A percentile compares a stretch with the other conserved stretches of the same genome.
Conservation (phyloP, 2,329 filamentous ascomycete genomes). For the Kalmusia sp. region DNA sequence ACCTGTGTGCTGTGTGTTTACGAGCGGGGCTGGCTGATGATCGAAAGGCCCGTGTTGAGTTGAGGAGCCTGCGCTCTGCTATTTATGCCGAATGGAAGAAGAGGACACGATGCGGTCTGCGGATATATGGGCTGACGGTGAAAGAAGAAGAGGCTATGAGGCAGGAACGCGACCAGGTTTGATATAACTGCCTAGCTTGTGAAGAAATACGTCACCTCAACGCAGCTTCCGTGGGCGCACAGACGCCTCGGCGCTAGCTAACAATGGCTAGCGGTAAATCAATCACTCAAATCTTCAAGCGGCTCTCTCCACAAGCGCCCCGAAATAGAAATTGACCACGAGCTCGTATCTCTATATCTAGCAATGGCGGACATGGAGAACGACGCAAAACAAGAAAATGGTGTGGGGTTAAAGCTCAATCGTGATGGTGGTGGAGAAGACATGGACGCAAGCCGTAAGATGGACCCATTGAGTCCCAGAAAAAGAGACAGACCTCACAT, state of each 20-base stretch:
- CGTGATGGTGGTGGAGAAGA: conserved; percentile 26
- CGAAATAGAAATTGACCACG: conserved; percentile 16
- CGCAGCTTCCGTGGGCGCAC: conserved; percentile 21
- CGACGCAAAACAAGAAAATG: neutral
- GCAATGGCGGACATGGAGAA: conserved; percentile 10
- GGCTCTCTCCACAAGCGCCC: conserved; percentile 6
- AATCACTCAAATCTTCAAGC: conserved; percentile 13
- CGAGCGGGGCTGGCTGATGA: conserved; percentile 26
- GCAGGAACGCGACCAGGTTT: conserved; percentile 8
- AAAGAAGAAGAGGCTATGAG: neutral
- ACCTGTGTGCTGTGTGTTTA: conserved; percentile 26
- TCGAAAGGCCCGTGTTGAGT: conserved; percentile 15
- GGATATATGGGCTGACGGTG: conserved; percentile 1
- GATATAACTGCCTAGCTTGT: conserved; percentile 36
- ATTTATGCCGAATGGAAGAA: conserved; percentile 22
- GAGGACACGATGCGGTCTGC: conserved; percentile 10
- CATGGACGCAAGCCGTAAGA: conserved; percentile 9
- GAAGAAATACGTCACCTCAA: conserved; percentile 41
- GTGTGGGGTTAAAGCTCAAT: conserved; percentile 21
- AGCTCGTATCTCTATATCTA: too few relatives aligned
- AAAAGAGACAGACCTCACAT: conserved; percentile 39
- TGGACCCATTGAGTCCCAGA: conserved; percentile 42
- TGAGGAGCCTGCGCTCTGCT: conserved; percentile 22
- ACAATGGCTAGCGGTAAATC: conserved; percentile 6
- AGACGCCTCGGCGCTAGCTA: conserved; percentile 1